Evolutionary conservation across 2,329 filamentous ascomycete species (phyloP).

Genomic region (Colletotrichum limetticola): DNA sequence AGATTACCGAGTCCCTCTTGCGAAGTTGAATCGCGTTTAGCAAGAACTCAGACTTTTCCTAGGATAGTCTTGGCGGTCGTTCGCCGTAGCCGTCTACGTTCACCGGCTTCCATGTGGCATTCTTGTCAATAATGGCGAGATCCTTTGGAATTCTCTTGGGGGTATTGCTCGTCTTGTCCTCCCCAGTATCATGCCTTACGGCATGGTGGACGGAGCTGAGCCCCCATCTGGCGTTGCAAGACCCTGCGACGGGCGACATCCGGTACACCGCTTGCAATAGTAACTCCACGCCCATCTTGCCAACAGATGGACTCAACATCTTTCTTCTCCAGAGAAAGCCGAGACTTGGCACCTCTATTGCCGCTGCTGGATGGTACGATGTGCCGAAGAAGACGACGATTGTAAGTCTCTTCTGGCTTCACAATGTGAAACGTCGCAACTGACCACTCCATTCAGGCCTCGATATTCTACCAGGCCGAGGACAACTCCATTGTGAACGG

Average conservation of each 20-base stretch:
- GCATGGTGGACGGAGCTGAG: constrained; percentile 49
- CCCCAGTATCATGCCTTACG: constrained; percentile 43
- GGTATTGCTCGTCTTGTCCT: not conserved
- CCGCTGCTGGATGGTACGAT: constrained; percentile 49
- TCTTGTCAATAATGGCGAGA: not conserved
- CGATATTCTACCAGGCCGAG: constrained; percentile 25
- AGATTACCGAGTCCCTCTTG: not conserved
- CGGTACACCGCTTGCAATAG: constrained; percentile 49
- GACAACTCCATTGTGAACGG: constrained; percentile 29
- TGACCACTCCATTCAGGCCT: constrained; percentile 25
- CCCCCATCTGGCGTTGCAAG: constrained; percentile 48
- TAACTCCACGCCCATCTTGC: constrained; percentile 45
- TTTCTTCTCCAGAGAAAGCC: constrained; percentile 42
- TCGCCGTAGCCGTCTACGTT: not conserved
- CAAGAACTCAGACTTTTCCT: not conserved
- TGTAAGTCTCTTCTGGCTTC: constrained; percentile 42
- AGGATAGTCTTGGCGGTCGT: not conserved
- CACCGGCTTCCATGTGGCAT: not conserved
- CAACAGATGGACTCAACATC: constrained; percentile 44
- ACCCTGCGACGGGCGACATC: constrained; percentile 46
- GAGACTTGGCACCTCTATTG: constrained; percentile 46
- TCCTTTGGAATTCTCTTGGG: not conserved
- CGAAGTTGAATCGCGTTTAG: not conserved
- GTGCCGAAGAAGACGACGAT: constrained; percentile 36
- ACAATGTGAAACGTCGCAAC: not conserved